Evolutionary conservation across 257 asterid genomes (phyloP).

Genomic region (Ajuga chamaepitys): DNA sequence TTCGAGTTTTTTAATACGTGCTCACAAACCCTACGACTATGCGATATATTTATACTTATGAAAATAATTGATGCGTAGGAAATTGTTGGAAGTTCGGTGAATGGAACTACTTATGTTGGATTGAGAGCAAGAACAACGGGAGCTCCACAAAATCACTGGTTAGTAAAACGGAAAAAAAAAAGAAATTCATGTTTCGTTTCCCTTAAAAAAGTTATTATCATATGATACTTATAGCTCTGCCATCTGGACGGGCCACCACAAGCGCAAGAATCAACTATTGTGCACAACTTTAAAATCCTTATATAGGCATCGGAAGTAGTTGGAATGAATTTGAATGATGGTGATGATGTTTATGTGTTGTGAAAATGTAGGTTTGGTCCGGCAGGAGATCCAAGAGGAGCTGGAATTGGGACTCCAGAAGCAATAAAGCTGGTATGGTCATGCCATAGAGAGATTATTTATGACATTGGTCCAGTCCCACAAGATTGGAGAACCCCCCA

Average conservation of each 20-base stretch:
- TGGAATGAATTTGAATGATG: too few relatives aligned
- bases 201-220: not conserved
- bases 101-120: conserved; percentile 93
- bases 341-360: too few relatives aligned
- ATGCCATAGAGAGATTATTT: conserved; percentile 77
- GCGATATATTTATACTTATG: not conserved
- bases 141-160: conserved; percentile 98
- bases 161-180: too few relatives aligned
- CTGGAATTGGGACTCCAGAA: conserved; percentile 91
- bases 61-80: conserved; percentile 35
- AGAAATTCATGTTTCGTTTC: too few relatives aligned
- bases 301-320: too few relatives aligned
- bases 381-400: conserved; percentile 88
- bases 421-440: conserved; percentile 94
- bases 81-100: conserved; percentile 80
- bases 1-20: too few relatives aligned
- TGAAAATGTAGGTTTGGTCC: conserved; percentile 66
- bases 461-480: conserved; percentile 71
- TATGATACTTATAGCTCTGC: too few relatives aligned
- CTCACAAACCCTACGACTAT: too few relatives aligned
- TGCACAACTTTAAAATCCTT: too few relatives aligned
- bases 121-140: conserved; percentile 91
- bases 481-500: conserved; percentile 49
- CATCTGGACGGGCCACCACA: too few relatives aligned
- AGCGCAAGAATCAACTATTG: too few relatives aligned